These are phyloP conservation scores for Debaryomycetaceae sp. DNA, from an alignment of 1,139 yeast genomes.

Conservation along the genomic window DNA sequence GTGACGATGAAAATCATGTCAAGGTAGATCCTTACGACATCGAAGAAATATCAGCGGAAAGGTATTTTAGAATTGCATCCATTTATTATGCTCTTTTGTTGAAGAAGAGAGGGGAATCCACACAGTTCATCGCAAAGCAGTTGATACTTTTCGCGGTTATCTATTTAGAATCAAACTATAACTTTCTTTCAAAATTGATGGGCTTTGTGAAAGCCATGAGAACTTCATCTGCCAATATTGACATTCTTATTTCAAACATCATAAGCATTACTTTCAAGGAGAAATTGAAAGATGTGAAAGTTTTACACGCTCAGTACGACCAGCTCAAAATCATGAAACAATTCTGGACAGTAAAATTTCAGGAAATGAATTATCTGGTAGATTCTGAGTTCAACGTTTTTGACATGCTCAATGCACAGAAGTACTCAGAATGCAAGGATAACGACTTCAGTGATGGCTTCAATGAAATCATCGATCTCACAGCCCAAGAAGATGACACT, in stretches of 20 bases:
- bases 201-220: constrained; percentile 12
- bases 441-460: neutral
- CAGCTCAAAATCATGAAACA: constrained; percentile 5
- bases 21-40: constrained; percentile 3
- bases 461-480: neutral
- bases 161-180: constrained; percentile 13
- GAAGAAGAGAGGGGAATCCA: constrained; percentile 26
- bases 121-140: constrained; percentile 22
- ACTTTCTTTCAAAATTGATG: constrained; percentile 11
- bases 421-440: neutral
- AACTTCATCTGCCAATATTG: constrained; percentile 8
- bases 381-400: neutral
- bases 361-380: neutral
- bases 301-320: constrained; percentile 3
- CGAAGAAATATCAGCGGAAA: constrained; percentile 1
- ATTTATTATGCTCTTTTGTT: constrained; percentile 13
- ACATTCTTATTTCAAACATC: constrained; percentile 11
- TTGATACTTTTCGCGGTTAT: constrained; percentile 23
- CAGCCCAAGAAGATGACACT: neutral
- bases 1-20: constrained; percentile 18
- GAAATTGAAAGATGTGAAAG: constrained; percentile 6
- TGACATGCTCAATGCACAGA: neutral
- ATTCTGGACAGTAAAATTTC: constrained; percentile 5
- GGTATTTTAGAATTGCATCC: constrained; percentile 5
- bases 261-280: constrained; percentile 12